Evolutionary conservation across 1,284 basidiomycete genomes (phyloP).

Genomic region (Cyathus pygmaeus): DNA sequence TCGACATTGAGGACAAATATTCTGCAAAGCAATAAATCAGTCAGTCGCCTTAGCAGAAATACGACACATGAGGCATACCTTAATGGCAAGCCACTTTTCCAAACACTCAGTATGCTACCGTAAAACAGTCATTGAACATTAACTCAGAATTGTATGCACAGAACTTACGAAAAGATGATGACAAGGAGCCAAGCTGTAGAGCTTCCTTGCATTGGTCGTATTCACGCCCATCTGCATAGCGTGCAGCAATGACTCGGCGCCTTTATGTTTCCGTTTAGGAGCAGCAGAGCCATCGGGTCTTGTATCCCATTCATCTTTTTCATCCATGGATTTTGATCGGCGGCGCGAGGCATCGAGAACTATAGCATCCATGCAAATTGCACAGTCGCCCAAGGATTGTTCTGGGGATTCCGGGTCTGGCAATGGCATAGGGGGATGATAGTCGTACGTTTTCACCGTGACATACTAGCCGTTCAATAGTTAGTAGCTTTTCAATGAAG

Average conservation of each 20-base stretch:
- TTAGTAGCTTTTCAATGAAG: too few relatives aligned
- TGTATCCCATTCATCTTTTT: slow-evolving; percentile 30
- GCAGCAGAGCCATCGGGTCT: slow-evolving; percentile 11
- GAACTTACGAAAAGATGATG: slow-evolving; percentile 85
- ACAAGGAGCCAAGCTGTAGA: slow-evolving; percentile 89
- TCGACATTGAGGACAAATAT: slow-evolving; percentile 90
- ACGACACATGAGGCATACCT: slow-evolving; percentile 58
- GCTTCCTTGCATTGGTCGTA: slow-evolving; percentile 60
- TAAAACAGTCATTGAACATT: too few relatives aligned
- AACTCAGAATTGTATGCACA: too few relatives aligned
- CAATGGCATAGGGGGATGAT: slow-evolving; percentile 80
- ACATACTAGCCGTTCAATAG: slow-evolving; percentile 60
- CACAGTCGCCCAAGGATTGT: slow-evolving; percentile 82
- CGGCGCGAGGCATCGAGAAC: slow-evolving; percentile 57
- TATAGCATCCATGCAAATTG: slow-evolving; percentile 92
- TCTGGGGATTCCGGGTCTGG: slow-evolving; percentile 80
- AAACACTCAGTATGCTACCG: slow-evolving; percentile 85
- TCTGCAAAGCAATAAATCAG: slow-evolving; percentile 53
- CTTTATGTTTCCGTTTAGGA: slow-evolving; percentile 23
- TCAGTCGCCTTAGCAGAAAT: neutral
- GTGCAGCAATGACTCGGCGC: slow-evolving; percentile 47
- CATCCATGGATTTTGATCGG: slow-evolving; percentile 31
- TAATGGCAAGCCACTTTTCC: slow-evolving; percentile 90
- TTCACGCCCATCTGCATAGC: slow-evolving; percentile 58
- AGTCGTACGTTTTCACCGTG: slow-evolving; percentile 78